Conservation (phyloP, 2,329 filamentous ascomycete species). For the Dothistroma septosporum region DNA sequence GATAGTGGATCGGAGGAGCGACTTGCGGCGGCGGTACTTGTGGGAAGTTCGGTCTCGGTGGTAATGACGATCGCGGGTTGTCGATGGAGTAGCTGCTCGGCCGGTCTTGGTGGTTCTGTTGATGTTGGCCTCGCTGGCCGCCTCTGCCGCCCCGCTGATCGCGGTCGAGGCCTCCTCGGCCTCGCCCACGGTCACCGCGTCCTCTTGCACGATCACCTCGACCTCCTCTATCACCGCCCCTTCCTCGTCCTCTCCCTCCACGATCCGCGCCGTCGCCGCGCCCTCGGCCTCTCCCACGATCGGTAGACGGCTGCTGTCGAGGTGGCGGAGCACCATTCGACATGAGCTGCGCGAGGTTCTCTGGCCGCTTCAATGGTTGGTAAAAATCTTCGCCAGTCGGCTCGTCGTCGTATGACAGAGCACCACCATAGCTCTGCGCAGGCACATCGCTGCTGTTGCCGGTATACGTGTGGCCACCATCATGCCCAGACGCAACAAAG, state of each 20-base stretch:
- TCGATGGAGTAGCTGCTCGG: constrained; percentile 19
- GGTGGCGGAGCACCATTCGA: constrained; percentile 31
- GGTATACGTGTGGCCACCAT: constrained; percentile 13
- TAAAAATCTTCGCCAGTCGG: constrained; percentile 45
- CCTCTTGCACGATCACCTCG: constrained; percentile 18
- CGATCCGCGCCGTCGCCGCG: constrained; percentile 23
- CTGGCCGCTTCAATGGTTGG: constrained; percentile 45
- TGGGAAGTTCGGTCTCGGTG: constrained; percentile 7
- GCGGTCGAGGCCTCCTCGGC: constrained; percentile 18
- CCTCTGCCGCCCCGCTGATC: constrained; percentile 16
- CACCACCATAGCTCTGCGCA: constrained; percentile 24
- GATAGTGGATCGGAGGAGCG: constrained; percentile 7
- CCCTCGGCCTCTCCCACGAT: constrained; percentile 33
- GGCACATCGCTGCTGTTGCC: constrained; percentile 23
- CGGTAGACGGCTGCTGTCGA: constrained; percentile 29
- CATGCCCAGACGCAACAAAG: constrained; percentile 1
- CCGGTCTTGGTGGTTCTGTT: constrained; percentile 17
- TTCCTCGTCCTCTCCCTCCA: constrained; percentile 28
- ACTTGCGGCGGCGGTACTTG: constrained; percentile 48
- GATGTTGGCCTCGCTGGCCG: constrained; percentile 1
- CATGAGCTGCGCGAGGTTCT: constrained; percentile 46
- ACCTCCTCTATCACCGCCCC: constrained; percentile 9
- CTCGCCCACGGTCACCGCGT: constrained; percentile 24
- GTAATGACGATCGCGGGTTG: constrained; percentile 13
- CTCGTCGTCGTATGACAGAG: constrained; percentile 40